Base-by-base conservation (phyloP, 1,284 basidiomycete species). In the Rhodofomes roseus region DNA sequence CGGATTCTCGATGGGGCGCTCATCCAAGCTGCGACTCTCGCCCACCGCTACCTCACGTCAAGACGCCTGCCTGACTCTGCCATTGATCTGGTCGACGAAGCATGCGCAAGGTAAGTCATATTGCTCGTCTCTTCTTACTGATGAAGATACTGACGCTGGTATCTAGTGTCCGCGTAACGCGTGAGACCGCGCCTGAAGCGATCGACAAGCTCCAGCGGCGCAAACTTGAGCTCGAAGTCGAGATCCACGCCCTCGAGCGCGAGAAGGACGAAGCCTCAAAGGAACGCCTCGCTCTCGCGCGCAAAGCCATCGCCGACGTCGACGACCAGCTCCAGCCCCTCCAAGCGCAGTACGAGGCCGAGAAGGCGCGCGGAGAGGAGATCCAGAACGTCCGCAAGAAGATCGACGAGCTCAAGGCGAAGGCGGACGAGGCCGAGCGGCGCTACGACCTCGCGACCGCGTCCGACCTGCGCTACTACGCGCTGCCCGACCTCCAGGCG, bases 381-480 rank as follows among this genome's bases (percentile, higher is more conserved):
- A 86, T 98, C 66, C 90, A 92, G 66, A 76, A 82, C 3, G 82
- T 93, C 36, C 85, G 93, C 56, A 84, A 86, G 69, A 91, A 84
- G 75, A 94, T 99, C 55, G 97, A 99, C 67, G 93, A 97, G 64
- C 80, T 99, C 44, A 91, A 88, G 65, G 88, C 90, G 23, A 99
- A 98, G 79, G 90, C 93, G 0, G 94, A 97, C 66, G 95, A 97
- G 54, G 96, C 96, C 7, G 95, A 98, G 74, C 82, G 96, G 72
- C 85, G 89, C 71, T 89, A 85, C 68, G 93, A 95, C 69, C 83
- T 96, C 57, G 84, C 85, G 1, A 91, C 91, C 3, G 93, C 92
- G 9, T 95, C 95, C 56, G 96, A 98, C 72, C 78, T 98, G 62
- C 88, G 90, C 57, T 97, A 95, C 76, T 95, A 93, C 70, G 95